Base-by-base conservation (phyloP, 352 stramenopile genomes). In the Pythium aphanidermatum region DNA sequence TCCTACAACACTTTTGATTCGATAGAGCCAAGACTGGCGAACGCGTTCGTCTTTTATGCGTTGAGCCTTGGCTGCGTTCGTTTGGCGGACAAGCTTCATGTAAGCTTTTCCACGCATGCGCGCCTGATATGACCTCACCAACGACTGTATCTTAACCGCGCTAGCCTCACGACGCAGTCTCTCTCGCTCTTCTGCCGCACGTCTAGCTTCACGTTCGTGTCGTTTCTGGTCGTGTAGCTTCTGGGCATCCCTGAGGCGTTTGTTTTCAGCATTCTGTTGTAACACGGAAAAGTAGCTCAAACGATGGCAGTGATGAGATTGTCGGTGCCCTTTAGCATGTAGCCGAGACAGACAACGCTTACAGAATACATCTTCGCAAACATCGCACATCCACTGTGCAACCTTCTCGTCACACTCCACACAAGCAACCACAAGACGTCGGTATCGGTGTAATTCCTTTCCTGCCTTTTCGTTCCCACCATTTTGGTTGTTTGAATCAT, bases 271-370 rank as follows among this genome's bases (percentile, higher is more conserved):
- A 33, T 70, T 65, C 31, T 80, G 63, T 29, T 65, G 59, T 9
- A 89, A 48, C 13, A 89, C 55, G 0, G 77, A 84, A 46, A 76
- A 84, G 42, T 87, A 89, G 33, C 70, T 84, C 28, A 89, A 40
- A 14, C 73, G 74, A 28, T 70, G 51, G 25, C 63, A 84, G 4
- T 56, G 43, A 23, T 89, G 77, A 13, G 71, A 50, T 27, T 85
- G 71, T 0, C 77, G 59, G 41, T 86, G 62, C 1, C 72, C 74
- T 36, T 81, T 84, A 7, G 63, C 65, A 30, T 89, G 74, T 12
- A 66, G 62, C 9, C 47, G 48, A 7, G 66, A 70, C 36, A 89
- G 52, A 24, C 77, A 89, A 3, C 74, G 63, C 50, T 89, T 89
- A 55, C 77, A 89, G 43, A 70, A 89, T 4, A 66, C 55, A 23